Evolutionary conservation across 805 yeast species (phyloP).

Genomic region (Metschnikowia proteae): DNA sequence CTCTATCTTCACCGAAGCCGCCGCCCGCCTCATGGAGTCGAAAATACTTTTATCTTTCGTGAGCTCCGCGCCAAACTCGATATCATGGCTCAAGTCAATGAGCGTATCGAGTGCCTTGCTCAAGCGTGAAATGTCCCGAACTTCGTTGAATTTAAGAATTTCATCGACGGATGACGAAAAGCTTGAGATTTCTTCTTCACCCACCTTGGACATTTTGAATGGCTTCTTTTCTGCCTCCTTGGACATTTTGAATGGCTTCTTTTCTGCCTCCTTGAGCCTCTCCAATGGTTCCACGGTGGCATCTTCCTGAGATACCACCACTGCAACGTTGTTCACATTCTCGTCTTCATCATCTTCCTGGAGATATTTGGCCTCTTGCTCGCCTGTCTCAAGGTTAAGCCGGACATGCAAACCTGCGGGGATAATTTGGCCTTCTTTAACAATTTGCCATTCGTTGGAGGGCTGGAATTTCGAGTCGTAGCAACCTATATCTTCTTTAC

Average conservation of each 20-base stretch:
- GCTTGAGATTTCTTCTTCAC: slow-evolving; percentile 18
- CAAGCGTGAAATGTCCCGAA: slow-evolving; percentile 20
- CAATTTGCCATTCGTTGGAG: slow-evolving; percentile 60
- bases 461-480: slow-evolving; percentile 66
- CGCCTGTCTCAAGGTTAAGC: slow-evolving; percentile 67
- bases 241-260: neutral
- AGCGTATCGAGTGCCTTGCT: slow-evolving; percentile 39
- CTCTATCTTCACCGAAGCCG: slow-evolving; percentile 11
- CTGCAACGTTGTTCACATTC: slow-evolving; percentile 12
- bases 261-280: neutral
- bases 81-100: slow-evolving; percentile 63
- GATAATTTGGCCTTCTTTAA: slow-evolving; percentile 67
- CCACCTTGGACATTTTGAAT: slow-evolving; percentile 5
- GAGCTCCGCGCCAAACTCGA: slow-evolving; percentile 52
- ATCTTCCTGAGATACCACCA: slow-evolving; percentile 2
- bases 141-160: slow-evolving; percentile 9
- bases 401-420: slow-evolving; percentile 80
- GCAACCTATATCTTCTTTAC: slow-evolving; percentile 45
- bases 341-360: slow-evolving; percentile 26
- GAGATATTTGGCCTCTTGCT: slow-evolving; percentile 63
- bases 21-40: slow-evolving; percentile 26
- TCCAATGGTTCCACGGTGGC: slow-evolving; percentile 1
- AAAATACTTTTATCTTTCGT: slow-evolving; percentile 37
- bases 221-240: neutral
- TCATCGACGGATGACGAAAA: slow-evolving; percentile 13